phyloP scores from a whole-genome alignment of 2,329 filamentous ascomycete species.

The Colletotrichum paranaense region DNA sequence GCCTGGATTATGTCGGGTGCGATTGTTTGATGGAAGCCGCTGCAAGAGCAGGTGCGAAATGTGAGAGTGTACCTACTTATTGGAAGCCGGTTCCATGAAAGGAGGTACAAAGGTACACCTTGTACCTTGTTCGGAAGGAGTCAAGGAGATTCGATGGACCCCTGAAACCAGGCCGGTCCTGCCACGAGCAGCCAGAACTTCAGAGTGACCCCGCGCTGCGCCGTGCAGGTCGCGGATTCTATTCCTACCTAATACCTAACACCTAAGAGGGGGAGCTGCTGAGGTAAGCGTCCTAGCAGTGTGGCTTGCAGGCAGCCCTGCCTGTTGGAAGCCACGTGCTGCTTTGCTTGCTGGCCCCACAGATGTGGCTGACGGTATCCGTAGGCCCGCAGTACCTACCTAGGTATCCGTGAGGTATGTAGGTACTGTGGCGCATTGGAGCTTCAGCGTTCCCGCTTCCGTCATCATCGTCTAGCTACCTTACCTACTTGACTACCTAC shows the following conservation, averaged over 20 bases:
- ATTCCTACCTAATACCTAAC: neutral
- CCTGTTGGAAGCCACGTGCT: neutral
- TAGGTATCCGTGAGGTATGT: too few relatives aligned
- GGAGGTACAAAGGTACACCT: neutral
- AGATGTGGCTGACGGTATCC: conserved; percentile 8
- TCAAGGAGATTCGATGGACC: conserved; percentile 28
- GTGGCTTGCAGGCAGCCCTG: conserved; percentile 7
- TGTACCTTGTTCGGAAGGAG: neutral
- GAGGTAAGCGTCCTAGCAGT: neutral
- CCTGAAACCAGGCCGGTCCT: conserved; percentile 26
- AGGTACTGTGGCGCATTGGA: conserved; percentile 27
- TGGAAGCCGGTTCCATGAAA: neutral
- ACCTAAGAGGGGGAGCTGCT: neutral
- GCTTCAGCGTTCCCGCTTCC: conserved; percentile 28
- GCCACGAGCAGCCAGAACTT: conserved; percentile 1
- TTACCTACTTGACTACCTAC: neutral
- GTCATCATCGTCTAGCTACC: conserved; percentile 33
- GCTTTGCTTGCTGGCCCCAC: conserved; percentile 9
- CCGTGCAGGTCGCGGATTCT: neutral
- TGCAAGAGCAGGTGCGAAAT: neutral
- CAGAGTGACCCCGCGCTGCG: conserved; percentile 24
- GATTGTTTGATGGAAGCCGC: neutral
- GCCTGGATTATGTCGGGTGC: neutral
- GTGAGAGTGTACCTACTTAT: neutral
- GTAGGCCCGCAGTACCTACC: too few relatives aligned